These are phyloP conservation scores for Rubia peregrina DNA, from an alignment of 305 asterid genomes.

Conservation along the genomic window DNA sequence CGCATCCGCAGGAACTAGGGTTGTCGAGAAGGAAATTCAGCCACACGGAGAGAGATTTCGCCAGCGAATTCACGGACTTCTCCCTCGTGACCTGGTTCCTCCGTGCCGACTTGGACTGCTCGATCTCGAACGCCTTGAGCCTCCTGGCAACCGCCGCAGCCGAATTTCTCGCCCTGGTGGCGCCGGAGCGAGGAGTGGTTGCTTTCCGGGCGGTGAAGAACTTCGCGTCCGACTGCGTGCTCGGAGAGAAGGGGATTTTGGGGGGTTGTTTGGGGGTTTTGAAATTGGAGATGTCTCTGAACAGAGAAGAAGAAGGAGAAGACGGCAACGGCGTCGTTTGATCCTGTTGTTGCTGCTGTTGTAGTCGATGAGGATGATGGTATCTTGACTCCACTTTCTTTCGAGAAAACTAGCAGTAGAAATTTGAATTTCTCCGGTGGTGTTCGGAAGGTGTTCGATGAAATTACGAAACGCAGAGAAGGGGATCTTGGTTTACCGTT, in stretches of 20 bases:
- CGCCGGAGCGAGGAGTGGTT: slow-evolving; percentile 52
- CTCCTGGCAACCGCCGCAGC: slow-evolving; percentile 50
- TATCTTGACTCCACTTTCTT: slow-evolving; percentile 52
- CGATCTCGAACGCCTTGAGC: slow-evolving; percentile 71
- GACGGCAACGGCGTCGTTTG: slow-evolving; percentile 40
- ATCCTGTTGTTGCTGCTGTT: slow-evolving; percentile 4
- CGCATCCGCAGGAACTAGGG: slow-evolving; percentile 83
- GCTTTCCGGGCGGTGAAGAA: slow-evolving; percentile 58
- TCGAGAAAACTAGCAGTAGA: not conserved
- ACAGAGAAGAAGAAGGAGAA: slow-evolving; percentile 34
- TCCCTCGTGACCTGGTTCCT: slow-evolving; percentile 60
- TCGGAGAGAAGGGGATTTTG: slow-evolving; percentile 43
- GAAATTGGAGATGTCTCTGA: slow-evolving; percentile 65
- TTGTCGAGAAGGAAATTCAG: slow-evolving; percentile 77
- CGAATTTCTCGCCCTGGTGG: slow-evolving; percentile 31
- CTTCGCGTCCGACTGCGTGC: slow-evolving; percentile 24
- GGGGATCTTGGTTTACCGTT: slow-evolving; percentile 26
- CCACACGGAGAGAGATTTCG: slow-evolving; percentile 86
- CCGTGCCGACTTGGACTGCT: slow-evolving; percentile 77
- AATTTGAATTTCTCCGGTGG: not conserved
- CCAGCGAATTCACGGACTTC: slow-evolving; percentile 56
- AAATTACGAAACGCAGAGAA: slow-evolving; percentile 6
- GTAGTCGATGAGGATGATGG: slow-evolving; percentile 7
- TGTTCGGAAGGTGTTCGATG: not conserved
- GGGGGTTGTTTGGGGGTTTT: slow-evolving; percentile 52